Evolutionary conservation across 495 filamentous ascomycete genomes (phyloP), one percentile per base, ranked within the genome.

Genomic region (Penicillium egyptiacum): DNA sequence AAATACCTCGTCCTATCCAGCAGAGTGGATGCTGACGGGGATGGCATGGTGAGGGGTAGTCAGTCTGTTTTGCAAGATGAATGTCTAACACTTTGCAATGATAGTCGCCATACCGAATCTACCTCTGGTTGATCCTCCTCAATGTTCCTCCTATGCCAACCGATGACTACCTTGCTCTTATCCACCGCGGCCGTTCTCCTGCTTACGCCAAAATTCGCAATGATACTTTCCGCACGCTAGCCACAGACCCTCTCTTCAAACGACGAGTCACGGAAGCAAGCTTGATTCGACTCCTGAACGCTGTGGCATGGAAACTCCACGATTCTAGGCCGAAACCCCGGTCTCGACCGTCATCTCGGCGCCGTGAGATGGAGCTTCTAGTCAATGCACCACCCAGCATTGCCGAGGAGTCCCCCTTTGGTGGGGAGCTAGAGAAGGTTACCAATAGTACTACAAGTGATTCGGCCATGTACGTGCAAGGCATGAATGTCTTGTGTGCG

Each of bases 401-500:
- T 51, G 62, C 64, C 31, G 75, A 78, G 31, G 84, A 84, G 66
- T 23, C 59, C 42, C 8, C 49, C 19, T 25, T 46, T 25, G 45
- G 55, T 4, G 37, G 59, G 19, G 56, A 55, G 22, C 39, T 57
- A 19, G 49, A 54, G 3, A 61, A 56, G 16, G 23, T 17, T 12
- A 44, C 39, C 6, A 60, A 46, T 14, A 40, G 61, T 10, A 71
- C 69, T 20, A 74, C 78, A 2, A 75, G 74, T 16, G 86, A 88
- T 56, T 81, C 86, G 14, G 88, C 89, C 12, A 90, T 89, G 51
- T 99, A 99, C 69, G 95, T 98, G 5, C 94, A 99, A 69, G 94
- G 94, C 55, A 98, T 98, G 94, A 98, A 98, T 67, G 93, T 98
- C n/a, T 83, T 98, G n/a, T 92, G 90, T 35, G 94, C 94, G 9